Base-by-base conservation (phyloP, 345 rosid genomes). In the Sisymbrium altissimum region DNA sequence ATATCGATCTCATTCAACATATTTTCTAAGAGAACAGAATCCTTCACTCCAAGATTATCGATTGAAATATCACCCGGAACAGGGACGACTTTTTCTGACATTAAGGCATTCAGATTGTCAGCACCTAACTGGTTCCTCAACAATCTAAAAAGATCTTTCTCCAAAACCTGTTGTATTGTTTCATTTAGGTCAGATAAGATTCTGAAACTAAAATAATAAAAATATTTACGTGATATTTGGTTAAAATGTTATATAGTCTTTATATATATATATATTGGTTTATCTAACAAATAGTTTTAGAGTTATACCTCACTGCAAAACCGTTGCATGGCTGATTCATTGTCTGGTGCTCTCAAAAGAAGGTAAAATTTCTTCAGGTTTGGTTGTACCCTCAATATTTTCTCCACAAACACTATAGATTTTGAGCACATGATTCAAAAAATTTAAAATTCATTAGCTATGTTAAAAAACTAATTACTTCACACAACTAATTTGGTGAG, bases 331-430 rank as follows among this genome's bases (percentile, higher is more conserved):
- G 96, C 98, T 45, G 86, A 54, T 72, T 86, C 87, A 43, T 87
- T 71, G 74, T 89, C 96, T 5, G 86, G 30, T 36, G 97, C 94
- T 80, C 98, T 86, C 25, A 91, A 39, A 27, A 93, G 89, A 73
- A 91, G 91, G 66, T 83, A 93, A 9, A 93, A 46, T 80, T 80
- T 93, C 89, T 84, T 91, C 74, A 89, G 83, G 38, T 91, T 86
- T 33, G 97, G 96, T 67, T 93, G 97, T 44, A 89, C 83, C 68
- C 97, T 91, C 44, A 88, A 15, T 45, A 86, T 77, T 79, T 91
- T 91, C 87, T 94, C 98, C 86, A 86, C 65, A 53, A 89, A 85
- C 70, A 93, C 96, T 90, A 82, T 55, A 78, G 27, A 2, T 1
- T 19, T 33, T 7, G 7, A 30, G 27, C 10, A 63, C 27, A 2